Conservation (phyloP, 208 protist species). For the Trypanosomatidae sp. region DNA sequence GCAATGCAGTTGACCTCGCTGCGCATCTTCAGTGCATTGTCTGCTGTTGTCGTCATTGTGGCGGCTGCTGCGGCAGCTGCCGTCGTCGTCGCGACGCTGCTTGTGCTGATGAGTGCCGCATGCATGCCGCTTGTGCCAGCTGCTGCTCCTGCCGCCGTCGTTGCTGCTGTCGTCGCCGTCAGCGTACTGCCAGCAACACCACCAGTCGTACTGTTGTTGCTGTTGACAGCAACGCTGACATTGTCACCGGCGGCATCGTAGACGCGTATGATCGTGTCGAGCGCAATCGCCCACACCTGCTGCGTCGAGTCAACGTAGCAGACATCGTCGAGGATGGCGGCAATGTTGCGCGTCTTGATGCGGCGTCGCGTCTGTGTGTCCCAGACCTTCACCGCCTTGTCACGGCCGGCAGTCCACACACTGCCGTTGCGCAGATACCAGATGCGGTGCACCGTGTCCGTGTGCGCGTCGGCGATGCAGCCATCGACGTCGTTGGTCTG, state of each 20-base stretch:
- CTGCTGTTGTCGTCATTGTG: too few relatives aligned
- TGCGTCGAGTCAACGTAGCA: slow-evolving; percentile 36
- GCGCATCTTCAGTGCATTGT: slow-evolving; percentile 59
- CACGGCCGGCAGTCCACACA: slow-evolving; percentile 74
- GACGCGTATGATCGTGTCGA: slow-evolving; percentile 66
- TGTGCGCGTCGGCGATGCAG: slow-evolving; percentile 51
- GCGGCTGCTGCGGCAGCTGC: too few relatives aligned
- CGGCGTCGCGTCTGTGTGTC: slow-evolving; percentile 64
- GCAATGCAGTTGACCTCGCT: slow-evolving; percentile 46
- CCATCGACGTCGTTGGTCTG: slow-evolving; percentile 19
- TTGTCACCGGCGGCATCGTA: slow-evolving; percentile 69
- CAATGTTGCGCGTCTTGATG: slow-evolving; percentile 73
- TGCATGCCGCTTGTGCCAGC: too few relatives aligned
- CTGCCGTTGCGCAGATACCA: slow-evolving; percentile 61
- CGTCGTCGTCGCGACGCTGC: too few relatives aligned
- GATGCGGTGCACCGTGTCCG: slow-evolving; percentile 47
- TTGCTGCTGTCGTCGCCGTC: too few relatives aligned
- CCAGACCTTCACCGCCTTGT: slow-evolving; percentile 78
- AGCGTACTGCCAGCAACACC: too few relatives aligned
- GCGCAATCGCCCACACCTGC: slow-evolving; percentile 69
- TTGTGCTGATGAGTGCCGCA: too few relatives aligned
- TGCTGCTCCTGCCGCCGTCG: too few relatives aligned
- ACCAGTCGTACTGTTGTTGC: too few relatives aligned
- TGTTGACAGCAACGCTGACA: too few relatives aligned
- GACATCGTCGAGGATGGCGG: slow-evolving; percentile 53